Base-by-base conservation (phyloP, 331 rosid species). In the Prunus yedoensis region DNA sequence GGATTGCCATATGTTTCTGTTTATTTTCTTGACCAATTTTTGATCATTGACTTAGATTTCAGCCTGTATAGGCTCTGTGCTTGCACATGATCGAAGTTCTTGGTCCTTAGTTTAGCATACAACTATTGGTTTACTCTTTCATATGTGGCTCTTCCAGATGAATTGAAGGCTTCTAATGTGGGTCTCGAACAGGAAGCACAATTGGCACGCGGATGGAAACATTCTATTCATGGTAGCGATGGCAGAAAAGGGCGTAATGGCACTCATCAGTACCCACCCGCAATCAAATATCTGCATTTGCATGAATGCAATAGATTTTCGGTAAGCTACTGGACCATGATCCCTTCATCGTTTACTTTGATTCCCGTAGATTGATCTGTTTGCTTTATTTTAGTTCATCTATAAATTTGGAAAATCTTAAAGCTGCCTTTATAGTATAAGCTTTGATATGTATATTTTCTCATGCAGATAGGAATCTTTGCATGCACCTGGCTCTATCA, bases 401-500 rank as follows among this genome's bases (percentile, higher is more conserved):
- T 28, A 28, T 28, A 28, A 28, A 28, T 50, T 50, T 3, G 18
- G 18, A 50, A 50, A 50, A 14, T 50, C n/a, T 50, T 18, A 15
- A 50, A 50, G 54, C 18, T 50, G n/a, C 13, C 16, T 50, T 50
- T 0, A 50, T 50, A 15, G 30, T 28, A 28, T 28, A 28, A 28
- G 30, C 30, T 28, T 28, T 28, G 30, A 28, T 28, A 28, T 28
- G 30, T 28, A 1, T 28, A 28, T 28, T 28, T 2, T 28, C 30
- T 28, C 30, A 13, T 50, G n/a, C 54, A 50, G 54, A 50, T 50
- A 15, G 54, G 54, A 16, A 50, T 50, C 54, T 50, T 16, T 50
- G 54, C 54, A 50, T 50, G 54, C 54, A 4, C 54, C 54, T 50
- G 54, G 54, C 1, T 50, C 54, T 50, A 30, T 85, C 18, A 81